phyloP scores from a whole-genome alignment of 192 early-diverging fungal genomes.

The Backusella sp. region DNA sequence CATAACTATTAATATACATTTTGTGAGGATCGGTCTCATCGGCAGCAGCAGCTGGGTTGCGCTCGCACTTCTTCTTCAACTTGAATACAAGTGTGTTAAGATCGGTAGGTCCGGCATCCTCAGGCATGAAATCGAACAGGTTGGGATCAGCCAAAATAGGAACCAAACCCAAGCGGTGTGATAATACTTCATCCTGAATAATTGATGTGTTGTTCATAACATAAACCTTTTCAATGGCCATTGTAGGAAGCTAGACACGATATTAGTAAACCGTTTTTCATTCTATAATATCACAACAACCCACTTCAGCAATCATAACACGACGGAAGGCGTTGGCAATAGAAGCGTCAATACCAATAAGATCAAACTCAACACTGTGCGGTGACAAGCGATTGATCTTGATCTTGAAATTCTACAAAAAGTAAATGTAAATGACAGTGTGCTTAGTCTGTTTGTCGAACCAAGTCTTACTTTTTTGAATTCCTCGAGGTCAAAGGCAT shows the following conservation, averaged over 20 bases:
- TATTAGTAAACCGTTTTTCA: not conserved
- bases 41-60: constrained; percentile 55
- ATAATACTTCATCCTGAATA: constrained; percentile 90
- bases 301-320: constrained; percentile 90
- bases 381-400: constrained; percentile 66
- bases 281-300: not conserved
- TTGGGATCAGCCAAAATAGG: constrained; percentile 87
- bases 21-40: constrained; percentile 73
- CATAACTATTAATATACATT: constrained; percentile 69
- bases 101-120: constrained; percentile 83
- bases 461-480: constrained; percentile 61
- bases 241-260: constrained; percentile 74
- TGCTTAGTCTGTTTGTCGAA: not conserved
- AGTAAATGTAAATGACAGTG: not conserved
- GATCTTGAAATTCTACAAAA: constrained; percentile 65
- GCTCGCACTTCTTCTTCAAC: constrained; percentile 70
- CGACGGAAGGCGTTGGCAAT: constrained; percentile 94
- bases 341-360: constrained; percentile 90
- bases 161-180: constrained; percentile 89
- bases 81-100: constrained; percentile 92
- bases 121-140: constrained; percentile 72
- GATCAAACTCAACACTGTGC: constrained; percentile 91
- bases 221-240: constrained; percentile 96
- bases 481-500: constrained; percentile 61
- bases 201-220: constrained; percentile 89